Evolutionary conservation across 768 basidiomycete species (phyloP), one percentile per base, ranked within the genome.

Genomic region (Suillus plorans): DNA sequence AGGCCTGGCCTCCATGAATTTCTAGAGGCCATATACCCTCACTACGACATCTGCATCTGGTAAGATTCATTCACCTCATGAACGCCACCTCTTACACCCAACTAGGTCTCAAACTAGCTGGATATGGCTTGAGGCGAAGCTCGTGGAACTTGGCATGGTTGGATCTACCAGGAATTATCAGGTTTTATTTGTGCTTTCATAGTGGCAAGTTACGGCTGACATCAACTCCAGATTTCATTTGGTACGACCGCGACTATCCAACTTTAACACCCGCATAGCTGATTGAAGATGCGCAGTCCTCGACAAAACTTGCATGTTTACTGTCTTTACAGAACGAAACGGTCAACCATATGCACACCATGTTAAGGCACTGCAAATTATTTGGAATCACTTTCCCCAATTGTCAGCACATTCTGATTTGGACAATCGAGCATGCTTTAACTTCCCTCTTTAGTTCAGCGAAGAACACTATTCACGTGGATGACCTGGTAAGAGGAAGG

Each of bases 31-130:
- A 81, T 92, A 61, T 94, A 95, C 70, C 89, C 89, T 6, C 81
- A 87, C 72, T 97, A 96, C 73, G 94, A 97, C 69, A 91, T 97
- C 66, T 91, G 90, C 69, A 90, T 96, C 67, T 96, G 94, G 94
- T 91, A 71, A 45, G 72, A 49, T 22, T 28, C 4, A 1, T 59
- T 20, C 63, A 44, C 42, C 20, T 28, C 41, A 36, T 41, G n/a
- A 41, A 28, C 14, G 25, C 36, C 7, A 20, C 47, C 20, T 25
- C 16, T 63, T n/a, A 53, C n/a, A 47, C 34, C 7, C 14, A 22
- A 20, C 25, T 66, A 91, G 89, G 90, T 89, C 88, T 1, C 91
- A 93, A 72, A 95, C 94, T 4, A 89, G 86, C 67, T 95, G 94
- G 94, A 81, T 92, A 59, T 95, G 93, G 93, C 80, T 95, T 20